phyloP scores from a whole-genome alignment of 139 green algal genomes.

The Micractinium conductrix region DNA sequence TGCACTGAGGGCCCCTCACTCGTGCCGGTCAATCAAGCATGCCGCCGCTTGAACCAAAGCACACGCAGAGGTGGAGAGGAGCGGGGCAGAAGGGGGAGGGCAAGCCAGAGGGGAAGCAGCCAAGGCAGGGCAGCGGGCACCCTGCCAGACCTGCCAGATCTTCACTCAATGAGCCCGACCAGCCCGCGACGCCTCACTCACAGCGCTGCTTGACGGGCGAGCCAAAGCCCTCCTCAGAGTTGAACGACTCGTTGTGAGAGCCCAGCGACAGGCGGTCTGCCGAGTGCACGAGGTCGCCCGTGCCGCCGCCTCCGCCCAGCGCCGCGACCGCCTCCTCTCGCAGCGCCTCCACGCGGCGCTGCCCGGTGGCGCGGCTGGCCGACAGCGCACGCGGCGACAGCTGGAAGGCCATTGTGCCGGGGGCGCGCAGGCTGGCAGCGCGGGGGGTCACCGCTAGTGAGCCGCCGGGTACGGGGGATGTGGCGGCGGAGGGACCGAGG shows the following conservation, averaged over 20 bases:
- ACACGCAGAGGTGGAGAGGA: neutral
- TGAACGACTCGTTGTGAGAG: constrained; percentile 52
- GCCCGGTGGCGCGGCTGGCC: neutral
- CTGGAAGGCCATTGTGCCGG: neutral
- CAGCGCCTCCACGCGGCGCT: constrained; percentile 9
- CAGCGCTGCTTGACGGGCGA: constrained; percentile 44
- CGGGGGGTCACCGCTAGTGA: constrained; percentile 6
- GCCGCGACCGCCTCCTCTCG: neutral
- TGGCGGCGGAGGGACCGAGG: neutral
- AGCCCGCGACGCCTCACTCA: constrained; percentile 1
- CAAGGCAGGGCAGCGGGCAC: neutral
- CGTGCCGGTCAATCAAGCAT: no score
- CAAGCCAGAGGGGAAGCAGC: neutral
- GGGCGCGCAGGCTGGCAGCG: neutral
- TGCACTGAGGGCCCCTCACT: no score
- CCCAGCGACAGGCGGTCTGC: neutral
- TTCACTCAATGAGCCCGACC: neutral
- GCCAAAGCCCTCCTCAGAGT: constrained; percentile 64
- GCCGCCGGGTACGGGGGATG: neutral
- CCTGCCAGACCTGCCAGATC: neutral
- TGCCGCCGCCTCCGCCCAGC: neutral
- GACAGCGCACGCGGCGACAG: neutral
- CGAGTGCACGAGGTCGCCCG: no score
- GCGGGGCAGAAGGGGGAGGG: neutral
- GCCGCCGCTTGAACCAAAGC: no score